Conservation (phyloP, 2,329 filamentous ascomycete species). For the Xylariaceae sp. region DNA sequence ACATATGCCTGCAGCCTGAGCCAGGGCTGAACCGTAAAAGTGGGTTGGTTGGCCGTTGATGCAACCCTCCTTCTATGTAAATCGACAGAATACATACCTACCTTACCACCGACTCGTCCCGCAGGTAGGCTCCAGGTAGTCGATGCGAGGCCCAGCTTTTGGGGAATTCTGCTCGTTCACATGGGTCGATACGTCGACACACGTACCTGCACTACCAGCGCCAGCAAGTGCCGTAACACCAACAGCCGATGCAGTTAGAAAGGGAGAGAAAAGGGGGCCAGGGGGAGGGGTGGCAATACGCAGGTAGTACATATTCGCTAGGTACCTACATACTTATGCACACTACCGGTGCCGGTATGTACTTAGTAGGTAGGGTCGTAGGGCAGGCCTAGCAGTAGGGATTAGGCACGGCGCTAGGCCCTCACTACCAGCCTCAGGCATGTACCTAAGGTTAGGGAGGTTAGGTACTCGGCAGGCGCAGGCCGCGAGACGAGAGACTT, state of each 20-base stretch:
- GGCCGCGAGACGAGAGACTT: too few species aligned
- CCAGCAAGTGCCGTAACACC: neutral
- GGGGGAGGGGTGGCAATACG: neutral
- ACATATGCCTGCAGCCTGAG: slow-evolving; percentile 15
- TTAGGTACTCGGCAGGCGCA: too few species aligned
- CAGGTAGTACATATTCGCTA: neutral
- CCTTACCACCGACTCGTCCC: neutral
- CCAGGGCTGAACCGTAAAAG: slow-evolving; percentile 15
- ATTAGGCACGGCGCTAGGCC: neutral
- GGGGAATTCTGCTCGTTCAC: neutral
- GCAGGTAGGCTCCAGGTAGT: neutral
- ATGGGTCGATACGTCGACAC: neutral
- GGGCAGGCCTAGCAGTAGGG: neutral
- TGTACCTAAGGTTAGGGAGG: too few species aligned
- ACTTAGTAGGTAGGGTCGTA: too few species aligned
- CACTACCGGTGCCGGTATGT: neutral
- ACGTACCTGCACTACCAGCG: neutral
- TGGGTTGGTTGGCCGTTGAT: slow-evolving; percentile 16
- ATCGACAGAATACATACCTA: neutral
- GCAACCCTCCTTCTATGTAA: slow-evolving; percentile 13
- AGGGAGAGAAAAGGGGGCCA: neutral
- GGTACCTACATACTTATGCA: neutral
- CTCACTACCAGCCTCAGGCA: too few species aligned
- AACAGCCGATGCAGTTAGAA: neutral
- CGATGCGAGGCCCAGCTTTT: neutral